Evolutionary conservation across 208 protist genomes (phyloP).

Genomic region (Wallacemonas sp.): DNA sequence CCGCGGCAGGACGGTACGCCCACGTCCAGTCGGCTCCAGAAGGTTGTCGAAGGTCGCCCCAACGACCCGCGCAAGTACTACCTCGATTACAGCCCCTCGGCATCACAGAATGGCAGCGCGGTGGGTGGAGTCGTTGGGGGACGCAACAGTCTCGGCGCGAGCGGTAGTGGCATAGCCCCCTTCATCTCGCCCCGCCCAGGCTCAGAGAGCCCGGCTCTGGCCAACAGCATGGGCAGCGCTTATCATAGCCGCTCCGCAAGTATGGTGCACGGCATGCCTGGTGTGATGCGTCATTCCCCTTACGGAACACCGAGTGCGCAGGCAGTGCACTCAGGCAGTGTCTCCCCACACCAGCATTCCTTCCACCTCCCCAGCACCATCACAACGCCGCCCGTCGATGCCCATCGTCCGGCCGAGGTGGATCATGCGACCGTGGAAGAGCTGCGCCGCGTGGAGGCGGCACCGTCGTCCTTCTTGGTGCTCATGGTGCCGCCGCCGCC

Average conservation of each 20-base stretch:
- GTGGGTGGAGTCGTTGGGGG: not conserved
- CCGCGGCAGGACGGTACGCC: not conserved
- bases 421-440: constrained; percentile 17
- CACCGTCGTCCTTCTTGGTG: constrained; percentile 23
- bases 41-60: not conserved
- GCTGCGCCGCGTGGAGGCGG: constrained; percentile 14
- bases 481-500: constrained; percentile 29
- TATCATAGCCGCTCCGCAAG: not conserved
- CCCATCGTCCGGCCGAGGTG: not conserved
- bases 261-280: not conserved
- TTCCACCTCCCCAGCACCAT: not conserved
- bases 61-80: constrained; percentile 38
- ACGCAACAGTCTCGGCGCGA: not conserved
- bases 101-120: constrained; percentile 8
- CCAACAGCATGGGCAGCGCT: constrained; percentile 1
- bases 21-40: not conserved
- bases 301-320: constrained; percentile 1
- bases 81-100: constrained; percentile 26
- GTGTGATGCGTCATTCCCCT: not conserved
- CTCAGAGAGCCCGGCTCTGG: not conserved
- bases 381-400: not conserved
- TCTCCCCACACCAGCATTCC: not conserved
- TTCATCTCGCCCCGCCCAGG: not conserved
- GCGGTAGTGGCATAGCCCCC: not conserved
- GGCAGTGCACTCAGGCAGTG: not conserved